A percentile compares a stretch with the other conserved stretches of the same genome.
These are phyloP conservation scores for Mrakia blollopis DNA, from an alignment of 768 basidiomycete species.

Conservation along the genomic window DNA sequence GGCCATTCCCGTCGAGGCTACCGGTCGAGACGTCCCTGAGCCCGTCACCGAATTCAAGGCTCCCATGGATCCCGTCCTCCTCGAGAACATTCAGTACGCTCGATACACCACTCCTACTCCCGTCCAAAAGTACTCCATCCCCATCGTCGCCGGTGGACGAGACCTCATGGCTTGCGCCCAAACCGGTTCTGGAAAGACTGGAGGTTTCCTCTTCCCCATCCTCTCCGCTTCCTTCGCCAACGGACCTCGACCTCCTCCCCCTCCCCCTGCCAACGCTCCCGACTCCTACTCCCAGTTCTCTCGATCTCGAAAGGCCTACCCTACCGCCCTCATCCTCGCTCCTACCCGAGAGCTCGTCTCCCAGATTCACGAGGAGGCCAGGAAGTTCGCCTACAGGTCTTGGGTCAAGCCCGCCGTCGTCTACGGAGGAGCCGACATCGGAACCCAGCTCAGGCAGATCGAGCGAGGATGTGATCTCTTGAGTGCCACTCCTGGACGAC, in stretches of 20 bases:
- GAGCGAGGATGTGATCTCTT: conserved; percentile 97
- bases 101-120: conserved; percentile 94
- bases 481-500: conserved; percentile 93
- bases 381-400: conserved; percentile 97
- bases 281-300: conserved; percentile 50
- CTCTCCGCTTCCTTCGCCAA: conserved; percentile 81
- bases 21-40: conserved; percentile 93
- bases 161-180: conserved; percentile 53
- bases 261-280: conserved; percentile 42
- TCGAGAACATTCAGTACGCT: conserved; percentile 90
- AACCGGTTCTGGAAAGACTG: conserved; percentile 99
- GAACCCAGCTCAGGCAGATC: conserved; percentile 83
- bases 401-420: conserved; percentile 99
- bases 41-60: conserved; percentile 79
- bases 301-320: conserved; percentile 82
- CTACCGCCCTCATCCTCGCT: conserved; percentile 93
- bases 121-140: conserved; percentile 99
- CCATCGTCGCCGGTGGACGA: conserved; percentile 79
- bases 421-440: conserved; percentile 98
- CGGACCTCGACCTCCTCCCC: conserved; percentile 72
- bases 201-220: conserved; percentile 98
- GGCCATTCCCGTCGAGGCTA: conserved; percentile 98
- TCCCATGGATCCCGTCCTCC: conserved; percentile 83
- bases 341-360: conserved; percentile 98
- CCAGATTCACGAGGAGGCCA: conserved; percentile 98